These are phyloP conservation scores for Spathaspora girioi DNA, from an alignment of 805 yeast species.

Conservation along the genomic window DNA sequence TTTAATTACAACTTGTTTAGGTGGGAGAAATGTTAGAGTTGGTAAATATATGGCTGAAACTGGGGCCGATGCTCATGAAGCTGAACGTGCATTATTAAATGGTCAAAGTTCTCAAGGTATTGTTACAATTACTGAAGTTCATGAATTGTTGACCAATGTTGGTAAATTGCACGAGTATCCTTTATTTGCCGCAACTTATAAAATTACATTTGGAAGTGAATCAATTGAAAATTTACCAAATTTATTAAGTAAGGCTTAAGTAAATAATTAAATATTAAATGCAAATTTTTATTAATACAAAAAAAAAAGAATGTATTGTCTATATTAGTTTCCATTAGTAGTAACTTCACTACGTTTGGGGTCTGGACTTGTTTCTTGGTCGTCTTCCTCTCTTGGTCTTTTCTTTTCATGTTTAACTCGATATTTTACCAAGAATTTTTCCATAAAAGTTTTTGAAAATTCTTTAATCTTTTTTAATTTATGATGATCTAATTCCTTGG, in stretches of 20 bases:
- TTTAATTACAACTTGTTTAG: constrained; percentile 45
- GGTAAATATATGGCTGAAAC: constrained; percentile 45
- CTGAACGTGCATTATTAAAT: constrained; percentile 41
- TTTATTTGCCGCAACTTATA: constrained; percentile 44
- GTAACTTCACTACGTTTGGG: neutral
- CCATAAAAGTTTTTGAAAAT: constrained; percentile 65
- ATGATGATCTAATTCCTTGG: constrained; percentile 56
- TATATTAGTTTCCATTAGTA: neutral
- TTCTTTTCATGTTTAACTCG: constrained; percentile 32
- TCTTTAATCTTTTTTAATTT: constrained; percentile 66
- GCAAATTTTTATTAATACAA: neutral
- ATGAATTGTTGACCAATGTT: constrained; percentile 38
- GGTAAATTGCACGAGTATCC: constrained; percentile 36
- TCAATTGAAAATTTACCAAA: constrained; percentile 39
- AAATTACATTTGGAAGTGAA: constrained; percentile 38
- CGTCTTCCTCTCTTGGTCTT: neutral
- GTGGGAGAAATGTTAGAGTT: constrained; percentile 46
- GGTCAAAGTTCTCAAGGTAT: constrained; percentile 47
- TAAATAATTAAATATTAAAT: too few species aligned
- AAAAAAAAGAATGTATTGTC: neutral
- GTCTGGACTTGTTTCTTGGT: neutral
- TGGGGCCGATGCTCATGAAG: constrained; percentile 37
- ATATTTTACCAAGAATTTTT: constrained; percentile 51
- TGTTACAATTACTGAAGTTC: constrained; percentile 45
- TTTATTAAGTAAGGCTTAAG: constrained; percentile 23